Conservation (phyloP, 2,329 filamentous ascomycete species). For the Penicillium occitanis region DNA sequence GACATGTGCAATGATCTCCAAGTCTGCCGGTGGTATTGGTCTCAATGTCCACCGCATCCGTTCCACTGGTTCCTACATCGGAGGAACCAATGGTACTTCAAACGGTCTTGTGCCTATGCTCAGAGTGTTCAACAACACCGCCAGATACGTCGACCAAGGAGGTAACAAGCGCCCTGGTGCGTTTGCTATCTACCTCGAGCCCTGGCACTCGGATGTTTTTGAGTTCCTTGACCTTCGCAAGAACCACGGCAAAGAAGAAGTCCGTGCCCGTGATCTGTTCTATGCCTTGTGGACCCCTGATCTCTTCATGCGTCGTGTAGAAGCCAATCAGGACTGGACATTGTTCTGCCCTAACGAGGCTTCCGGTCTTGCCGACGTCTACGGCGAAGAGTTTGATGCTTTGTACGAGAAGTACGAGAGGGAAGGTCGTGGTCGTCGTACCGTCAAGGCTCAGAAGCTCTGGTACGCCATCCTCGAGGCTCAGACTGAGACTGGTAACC, state of each 20-base stretch:
- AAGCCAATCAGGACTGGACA: slow-evolving; percentile 95
- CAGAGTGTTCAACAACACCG: slow-evolving; percentile 98
- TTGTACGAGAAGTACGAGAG: slow-evolving; percentile 88
- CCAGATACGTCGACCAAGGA: slow-evolving; percentile 96
- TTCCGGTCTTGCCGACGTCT: slow-evolving; percentile 90
- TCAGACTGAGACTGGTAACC: slow-evolving; percentile 97
- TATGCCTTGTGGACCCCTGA: slow-evolving; percentile 98
- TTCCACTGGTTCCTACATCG: slow-evolving; percentile 96
- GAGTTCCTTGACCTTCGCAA: slow-evolving; percentile 97
- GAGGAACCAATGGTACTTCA: slow-evolving; percentile 95
- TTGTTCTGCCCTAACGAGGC: slow-evolving; percentile 98
- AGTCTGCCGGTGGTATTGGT: slow-evolving; percentile 97
- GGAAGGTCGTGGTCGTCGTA: slow-evolving; percentile 83
- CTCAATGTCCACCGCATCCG: slow-evolving; percentile 96
- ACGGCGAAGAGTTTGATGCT: slow-evolving; percentile 94
- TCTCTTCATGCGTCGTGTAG: slow-evolving; percentile 99
- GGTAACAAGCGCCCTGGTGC: slow-evolving; percentile 98
- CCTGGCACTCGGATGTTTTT: slow-evolving; percentile 97
- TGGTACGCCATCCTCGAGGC: slow-evolving; percentile 99
- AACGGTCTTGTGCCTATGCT: slow-evolving; percentile 98
- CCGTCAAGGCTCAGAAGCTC: slow-evolving; percentile 95
- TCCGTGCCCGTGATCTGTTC: slow-evolving; percentile 95
- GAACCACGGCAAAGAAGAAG: slow-evolving; percentile 99
- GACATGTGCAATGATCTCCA: slow-evolving; percentile 99
- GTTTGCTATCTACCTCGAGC: slow-evolving; percentile 98